These are phyloP conservation scores for Botryobasidium botryosum DNA, from an alignment of 768 basidiomycete genomes.

Conservation along the genomic window DNA sequence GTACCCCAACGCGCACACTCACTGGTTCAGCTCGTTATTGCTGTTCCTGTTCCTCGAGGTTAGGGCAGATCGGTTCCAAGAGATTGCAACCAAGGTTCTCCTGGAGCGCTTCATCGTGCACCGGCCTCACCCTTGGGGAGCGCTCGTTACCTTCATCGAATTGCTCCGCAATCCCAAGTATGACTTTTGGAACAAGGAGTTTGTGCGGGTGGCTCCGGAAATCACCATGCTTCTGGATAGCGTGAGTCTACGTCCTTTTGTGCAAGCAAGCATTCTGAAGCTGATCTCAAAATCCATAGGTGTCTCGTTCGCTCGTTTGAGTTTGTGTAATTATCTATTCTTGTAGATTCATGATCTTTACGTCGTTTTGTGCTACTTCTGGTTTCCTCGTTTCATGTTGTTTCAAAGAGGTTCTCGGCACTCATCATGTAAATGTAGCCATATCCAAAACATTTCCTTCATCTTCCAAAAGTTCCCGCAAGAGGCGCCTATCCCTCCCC, in stretches of 20 bases:
- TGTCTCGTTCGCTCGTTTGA: too few species aligned
- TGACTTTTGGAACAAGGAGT: conserved; percentile 81
- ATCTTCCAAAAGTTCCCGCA: too few species aligned
- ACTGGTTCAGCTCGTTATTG: conserved; percentile 89
- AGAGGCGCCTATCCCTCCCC: too few species aligned
- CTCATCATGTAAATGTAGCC: too few species aligned
- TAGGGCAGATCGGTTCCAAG: conserved; percentile 57
- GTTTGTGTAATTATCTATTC: too few species aligned
- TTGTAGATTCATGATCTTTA: too few species aligned
- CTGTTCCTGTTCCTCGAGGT: conserved; percentile 75
- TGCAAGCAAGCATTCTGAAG: too few species aligned
- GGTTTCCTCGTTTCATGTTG: too few species aligned
- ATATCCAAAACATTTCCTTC: too few species aligned
- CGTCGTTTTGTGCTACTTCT: too few species aligned
- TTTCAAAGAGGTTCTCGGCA: too few species aligned
- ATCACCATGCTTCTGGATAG: conserved; percentile 24
- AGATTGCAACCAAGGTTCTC: conserved; percentile 75
- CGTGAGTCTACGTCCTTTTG: conserved; percentile 7
- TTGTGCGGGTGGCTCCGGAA: conserved; percentile 70
- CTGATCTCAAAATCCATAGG: too few species aligned
- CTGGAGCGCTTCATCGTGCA: conserved; percentile 88
- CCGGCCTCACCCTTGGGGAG: conserved; percentile 94
- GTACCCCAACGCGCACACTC: conserved; percentile 96
- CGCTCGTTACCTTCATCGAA: conserved; percentile 85
- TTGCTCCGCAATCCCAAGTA: conserved; percentile 79